A percentile compares a stretch with the other conserved stretches of the same genome.
Evolutionary conservation across 495 filamentous ascomycete species (phyloP).

Genomic region (Opeltia flavorubescens): DNA sequence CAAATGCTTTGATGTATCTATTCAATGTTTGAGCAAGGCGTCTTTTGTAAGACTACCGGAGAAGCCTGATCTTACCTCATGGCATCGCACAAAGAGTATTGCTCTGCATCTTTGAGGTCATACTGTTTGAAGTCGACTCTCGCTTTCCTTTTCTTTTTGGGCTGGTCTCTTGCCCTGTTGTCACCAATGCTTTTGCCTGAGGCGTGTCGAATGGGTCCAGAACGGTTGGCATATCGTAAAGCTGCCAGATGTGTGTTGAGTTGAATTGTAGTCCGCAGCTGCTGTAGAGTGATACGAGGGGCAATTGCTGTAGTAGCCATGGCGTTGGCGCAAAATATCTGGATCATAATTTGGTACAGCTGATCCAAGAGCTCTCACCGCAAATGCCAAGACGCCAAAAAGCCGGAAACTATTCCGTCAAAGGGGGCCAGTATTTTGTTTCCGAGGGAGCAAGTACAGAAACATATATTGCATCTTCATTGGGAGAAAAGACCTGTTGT

Average conservation of each 20-base stretch:
- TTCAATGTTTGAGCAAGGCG: conserved; percentile 9
- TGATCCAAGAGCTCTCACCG: too few relatives aligned
- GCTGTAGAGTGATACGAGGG: neutral
- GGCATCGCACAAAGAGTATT: conserved; percentile 76
- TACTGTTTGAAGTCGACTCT: conserved; percentile 46
- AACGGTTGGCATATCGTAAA: neutral
- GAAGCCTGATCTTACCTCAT: conserved; percentile 61
- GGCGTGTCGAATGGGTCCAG: conserved; percentile 20
- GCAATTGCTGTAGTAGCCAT: neutral
- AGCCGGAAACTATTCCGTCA: too few relatives aligned
- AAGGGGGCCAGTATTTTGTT: too few relatives aligned
- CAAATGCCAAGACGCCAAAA: too few relatives aligned
- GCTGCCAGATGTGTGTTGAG: neutral
- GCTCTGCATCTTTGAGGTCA: conserved; percentile 45
- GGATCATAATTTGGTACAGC: neutral
- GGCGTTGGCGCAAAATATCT: neutral
- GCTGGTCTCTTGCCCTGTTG: conserved; percentile 33
- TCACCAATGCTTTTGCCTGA: conserved; percentile 17
- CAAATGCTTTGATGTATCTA: conserved; percentile 80
- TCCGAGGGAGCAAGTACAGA: too few relatives aligned
- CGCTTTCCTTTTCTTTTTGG: conserved; percentile 52
- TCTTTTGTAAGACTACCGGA: neutral
- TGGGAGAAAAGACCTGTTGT: too few relatives aligned
- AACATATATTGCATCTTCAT: too few relatives aligned
- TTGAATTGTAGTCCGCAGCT: neutral